These are phyloP conservation scores for Fraxinus sp. DNA, from an alignment of 305 asterid genomes.

Conservation along the genomic window DNA sequence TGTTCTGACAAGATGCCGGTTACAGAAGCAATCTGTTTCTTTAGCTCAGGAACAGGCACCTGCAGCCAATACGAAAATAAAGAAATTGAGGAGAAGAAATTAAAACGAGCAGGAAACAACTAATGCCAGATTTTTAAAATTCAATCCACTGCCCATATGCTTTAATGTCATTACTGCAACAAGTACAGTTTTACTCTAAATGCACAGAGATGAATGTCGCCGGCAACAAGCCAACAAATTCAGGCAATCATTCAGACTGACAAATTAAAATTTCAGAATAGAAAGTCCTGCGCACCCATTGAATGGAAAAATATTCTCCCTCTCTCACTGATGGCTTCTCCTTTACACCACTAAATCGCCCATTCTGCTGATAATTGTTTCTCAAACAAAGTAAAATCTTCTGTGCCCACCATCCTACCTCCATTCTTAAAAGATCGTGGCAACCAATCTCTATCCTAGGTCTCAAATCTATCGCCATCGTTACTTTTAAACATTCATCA, in stretches of 20 bases:
- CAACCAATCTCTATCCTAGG: neutral
- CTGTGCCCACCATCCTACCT: neutral
- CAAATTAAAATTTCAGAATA: neutral
- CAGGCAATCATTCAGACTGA: neutral
- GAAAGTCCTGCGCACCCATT: neutral
- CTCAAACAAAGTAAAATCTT: neutral
- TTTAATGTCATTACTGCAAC: neutral
- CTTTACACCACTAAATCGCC: neutral
- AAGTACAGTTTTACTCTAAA: neutral
- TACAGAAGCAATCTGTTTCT: conserved; percentile 83
- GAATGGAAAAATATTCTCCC: neutral
- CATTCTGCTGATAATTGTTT: neutral
- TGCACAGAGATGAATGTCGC: neutral
- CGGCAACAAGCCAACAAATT: neutral
- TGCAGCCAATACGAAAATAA: conserved; percentile 33
- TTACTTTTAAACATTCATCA: neutral
- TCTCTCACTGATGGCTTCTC: neutral
- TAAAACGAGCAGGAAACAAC: neutral
- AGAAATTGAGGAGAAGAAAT: conserved; percentile 7
- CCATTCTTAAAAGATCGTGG: neutral
- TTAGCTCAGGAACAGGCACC: conserved; percentile 91
- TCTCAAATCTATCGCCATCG: neutral
- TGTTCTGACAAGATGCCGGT: conserved; percentile 89
- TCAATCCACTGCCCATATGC: conserved; percentile 6
- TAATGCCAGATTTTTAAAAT: neutral